Conservation (phyloP, 768 basidiomycete species). For the Boletus subparvulus region DNA sequence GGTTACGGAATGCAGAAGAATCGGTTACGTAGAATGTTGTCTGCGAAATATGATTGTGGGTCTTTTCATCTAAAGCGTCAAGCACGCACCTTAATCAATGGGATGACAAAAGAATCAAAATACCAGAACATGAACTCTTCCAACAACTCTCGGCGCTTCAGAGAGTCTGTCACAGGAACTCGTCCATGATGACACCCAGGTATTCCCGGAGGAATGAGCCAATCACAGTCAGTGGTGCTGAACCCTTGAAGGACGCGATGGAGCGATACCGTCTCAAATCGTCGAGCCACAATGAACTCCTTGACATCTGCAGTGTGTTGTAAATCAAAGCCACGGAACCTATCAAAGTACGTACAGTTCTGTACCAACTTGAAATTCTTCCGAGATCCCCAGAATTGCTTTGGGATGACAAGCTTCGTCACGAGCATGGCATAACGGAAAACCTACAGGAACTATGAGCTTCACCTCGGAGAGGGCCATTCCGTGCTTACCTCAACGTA, state of each 20-base stretch:
- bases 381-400: slow-evolving; percentile 73
- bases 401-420: slow-evolving; percentile 70
- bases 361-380: slow-evolving; percentile 62
- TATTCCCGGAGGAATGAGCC: slow-evolving; percentile 57
- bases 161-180: slow-evolving; percentile 61
- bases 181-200: slow-evolving; percentile 42
- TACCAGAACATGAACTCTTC: slow-evolving; percentile 95
- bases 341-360: slow-evolving; percentile 43
- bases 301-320: slow-evolving; percentile 55
- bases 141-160: slow-evolving; percentile 77
- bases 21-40: slow-evolving; percentile 95
- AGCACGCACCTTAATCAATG: slow-evolving; percentile 67
- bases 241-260: slow-evolving; percentile 79
- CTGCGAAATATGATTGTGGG: slow-evolving; percentile 38
- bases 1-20: slow-evolving; percentile 79
- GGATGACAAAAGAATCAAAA: slow-evolving; percentile 80
- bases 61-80: not conserved
- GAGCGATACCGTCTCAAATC: slow-evolving; percentile 78
- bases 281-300: slow-evolving; percentile 68
- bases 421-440: slow-evolving; percentile 62
- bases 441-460: slow-evolving; percentile 47
- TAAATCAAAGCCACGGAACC: not conserved
- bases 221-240: slow-evolving; percentile 70
- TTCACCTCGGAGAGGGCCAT: not conserved
- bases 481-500: slow-evolving; percentile 52